Conservation (phyloP, 495 filamentous ascomycete genomes). For the Daldinia decipiens region DNA sequence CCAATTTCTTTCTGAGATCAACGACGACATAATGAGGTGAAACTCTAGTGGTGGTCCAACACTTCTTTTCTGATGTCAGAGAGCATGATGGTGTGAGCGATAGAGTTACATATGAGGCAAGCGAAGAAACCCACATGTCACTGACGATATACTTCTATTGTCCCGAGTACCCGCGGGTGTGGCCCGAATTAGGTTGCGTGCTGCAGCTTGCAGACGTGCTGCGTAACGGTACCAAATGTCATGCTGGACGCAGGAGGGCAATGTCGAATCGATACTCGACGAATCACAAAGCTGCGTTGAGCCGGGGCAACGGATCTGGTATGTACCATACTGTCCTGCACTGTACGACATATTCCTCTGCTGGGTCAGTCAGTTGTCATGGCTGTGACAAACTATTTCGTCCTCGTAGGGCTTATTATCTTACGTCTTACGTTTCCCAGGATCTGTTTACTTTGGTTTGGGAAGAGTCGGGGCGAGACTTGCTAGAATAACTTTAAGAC, state of each 20-base stretch:
- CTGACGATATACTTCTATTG: conserved; percentile 33
- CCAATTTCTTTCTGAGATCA: conserved; percentile 21
- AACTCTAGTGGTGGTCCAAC: conserved; percentile 19
- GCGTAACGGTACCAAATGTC: conserved; percentile 43
- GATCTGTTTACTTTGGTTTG: conserved; percentile 10
- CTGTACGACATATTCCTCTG: conserved; percentile 23
- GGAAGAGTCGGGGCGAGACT: conserved; percentile 4
- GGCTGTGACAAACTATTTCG: conserved; percentile 8
- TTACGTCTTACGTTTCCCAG: conserved; percentile 8
- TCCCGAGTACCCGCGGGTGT: conserved; percentile 41
- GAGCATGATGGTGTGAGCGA: conserved; percentile 35
- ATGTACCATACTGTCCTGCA: conserved; percentile 27
- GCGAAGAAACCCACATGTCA: conserved; percentile 38
- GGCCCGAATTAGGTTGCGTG: conserved; percentile 34
- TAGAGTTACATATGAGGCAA: conserved; percentile 44
- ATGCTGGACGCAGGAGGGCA: conserved; percentile 38
- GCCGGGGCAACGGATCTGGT: conserved; percentile 38
- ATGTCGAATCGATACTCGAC: conserved; percentile 28
- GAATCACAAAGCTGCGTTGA: conserved; percentile 20
- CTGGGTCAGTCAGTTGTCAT: conserved; percentile 10
- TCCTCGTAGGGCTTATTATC: conserved; percentile 10
- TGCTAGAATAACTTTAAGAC: not conserved
- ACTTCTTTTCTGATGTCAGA: conserved; percentile 43
- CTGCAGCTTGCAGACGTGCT: conserved; percentile 37
- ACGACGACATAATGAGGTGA: conserved; percentile 23